phyloP scores from a whole-genome alignment of 2,329 filamentous ascomycete genomes.

The Anthostomella pinea region DNA sequence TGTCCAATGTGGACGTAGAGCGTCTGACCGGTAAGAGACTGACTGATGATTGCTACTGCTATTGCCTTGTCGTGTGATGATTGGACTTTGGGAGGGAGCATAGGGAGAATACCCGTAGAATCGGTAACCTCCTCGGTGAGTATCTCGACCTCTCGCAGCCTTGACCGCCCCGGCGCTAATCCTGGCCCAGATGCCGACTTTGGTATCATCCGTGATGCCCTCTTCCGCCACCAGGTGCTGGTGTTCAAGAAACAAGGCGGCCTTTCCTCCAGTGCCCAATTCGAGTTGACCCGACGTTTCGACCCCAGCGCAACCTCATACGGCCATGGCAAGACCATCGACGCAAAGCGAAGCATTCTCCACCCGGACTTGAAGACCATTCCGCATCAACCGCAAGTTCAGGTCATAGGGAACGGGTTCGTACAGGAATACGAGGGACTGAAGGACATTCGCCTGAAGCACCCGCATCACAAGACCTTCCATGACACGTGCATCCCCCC shows the following conservation, averaged over 20 bases:
- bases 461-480: slow-evolving; percentile 77
- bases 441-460: slow-evolving; percentile 62
- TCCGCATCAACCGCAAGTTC: slow-evolving; percentile 75
- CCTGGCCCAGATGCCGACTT: slow-evolving; percentile 59
- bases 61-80: slow-evolving; percentile 12
- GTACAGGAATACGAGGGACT: slow-evolving; percentile 70
- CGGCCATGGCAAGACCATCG: slow-evolving; percentile 73
- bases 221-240: slow-evolving; percentile 67
- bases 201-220: slow-evolving; percentile 57
- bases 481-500: slow-evolving; percentile 62
- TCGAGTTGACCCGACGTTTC: slow-evolving; percentile 69
- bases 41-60: neutral
- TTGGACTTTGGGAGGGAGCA: slow-evolving; percentile 39
- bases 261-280: slow-evolving; percentile 68
- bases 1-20: slow-evolving; percentile 59
- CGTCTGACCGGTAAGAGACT: slow-evolving; percentile 55
- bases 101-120: slow-evolving; percentile 55
- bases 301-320: slow-evolving; percentile 65
- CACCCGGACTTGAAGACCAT: slow-evolving; percentile 80
- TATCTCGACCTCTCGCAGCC: slow-evolving; percentile 7
- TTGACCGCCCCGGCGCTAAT: slow-evolving; percentile 13
- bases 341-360: slow-evolving; percentile 61
- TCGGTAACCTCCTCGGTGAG: slow-evolving; percentile 59
- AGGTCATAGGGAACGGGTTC: slow-evolving; percentile 75
- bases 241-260: slow-evolving; percentile 67